Percentiles rank a stretch among this genome's conserved stretches.
Evolutionary conservation across 176 grass and related monocot genomes (phyloP).

Genomic region (Oryza coarctata): DNA sequence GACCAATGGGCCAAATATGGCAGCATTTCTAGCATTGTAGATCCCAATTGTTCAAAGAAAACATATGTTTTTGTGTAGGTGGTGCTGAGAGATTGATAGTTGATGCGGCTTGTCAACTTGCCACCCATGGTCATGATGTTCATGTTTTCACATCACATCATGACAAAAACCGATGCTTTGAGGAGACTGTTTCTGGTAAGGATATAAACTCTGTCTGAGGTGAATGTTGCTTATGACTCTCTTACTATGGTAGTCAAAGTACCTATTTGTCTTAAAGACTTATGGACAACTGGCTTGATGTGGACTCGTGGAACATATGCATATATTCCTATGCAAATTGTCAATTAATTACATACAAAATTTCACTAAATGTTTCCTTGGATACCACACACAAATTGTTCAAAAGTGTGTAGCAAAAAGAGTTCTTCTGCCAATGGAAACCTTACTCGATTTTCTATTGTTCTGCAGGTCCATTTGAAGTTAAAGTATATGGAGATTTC

Average conservation of each 20-base stretch:
- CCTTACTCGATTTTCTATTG: not conserved
- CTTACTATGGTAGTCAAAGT: not conserved
- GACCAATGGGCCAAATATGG: not conserved
- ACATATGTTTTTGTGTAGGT: conserved; percentile 36
- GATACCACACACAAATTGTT: not conserved
- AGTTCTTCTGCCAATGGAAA: not conserved
- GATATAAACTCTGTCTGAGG: not conserved
- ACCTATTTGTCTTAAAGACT: not conserved
- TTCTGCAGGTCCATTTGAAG: conserved; percentile 65
- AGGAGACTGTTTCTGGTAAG: conserved; percentile 88
- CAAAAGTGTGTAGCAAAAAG: not conserved
- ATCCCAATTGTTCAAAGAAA: not conserved
- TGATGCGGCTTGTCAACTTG: conserved; percentile 83
- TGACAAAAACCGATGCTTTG: conserved; percentile 88
- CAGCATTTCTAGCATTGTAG: not conserved
- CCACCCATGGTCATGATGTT: conserved; percentile 68
- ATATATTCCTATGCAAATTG: not conserved
- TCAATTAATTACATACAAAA: conserved; percentile 4
- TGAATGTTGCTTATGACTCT: not conserved
- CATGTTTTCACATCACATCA: conserved; percentile 95
- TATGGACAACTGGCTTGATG: not conserved
- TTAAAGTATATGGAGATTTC: conserved; percentile 92
- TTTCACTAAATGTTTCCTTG: not conserved
- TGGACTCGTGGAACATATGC: not conserved
- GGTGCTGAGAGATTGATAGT: conserved; percentile 95